These are phyloP conservation scores for Meyerozyma carpophila DNA, from an alignment of 1,139 yeast species.

Conservation along the genomic window DNA sequence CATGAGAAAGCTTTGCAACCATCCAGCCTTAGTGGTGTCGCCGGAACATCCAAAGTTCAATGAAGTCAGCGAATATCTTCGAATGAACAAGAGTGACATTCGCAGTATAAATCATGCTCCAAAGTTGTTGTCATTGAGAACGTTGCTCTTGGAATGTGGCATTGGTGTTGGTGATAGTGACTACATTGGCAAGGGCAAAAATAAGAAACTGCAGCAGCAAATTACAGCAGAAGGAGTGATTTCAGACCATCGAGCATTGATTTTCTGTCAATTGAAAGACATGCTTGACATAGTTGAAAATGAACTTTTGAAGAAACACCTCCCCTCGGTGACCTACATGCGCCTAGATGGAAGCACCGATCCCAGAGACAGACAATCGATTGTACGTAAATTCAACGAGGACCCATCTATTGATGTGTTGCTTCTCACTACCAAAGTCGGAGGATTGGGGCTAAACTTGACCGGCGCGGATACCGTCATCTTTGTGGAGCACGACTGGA, in stretches of 20 bases:
- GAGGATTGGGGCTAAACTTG: conserved; percentile 93
- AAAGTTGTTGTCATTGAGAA: conserved; percentile 77
- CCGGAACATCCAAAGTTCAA: conserved; percentile 79
- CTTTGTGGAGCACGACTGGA: conserved; percentile 99
- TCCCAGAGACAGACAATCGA: conserved; percentile 84
- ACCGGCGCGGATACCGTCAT: conserved; percentile 99
- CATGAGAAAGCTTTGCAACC: conserved; percentile 95
- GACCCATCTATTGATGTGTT: conserved; percentile 96
- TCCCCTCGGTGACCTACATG: conserved; percentile 93
- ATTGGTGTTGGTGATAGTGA: conserved; percentile 66
- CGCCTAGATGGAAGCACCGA: conserved; percentile 94
- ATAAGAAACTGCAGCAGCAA: conserved; percentile 27
- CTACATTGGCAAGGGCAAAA: conserved; percentile 20
- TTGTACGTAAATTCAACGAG: conserved; percentile 87
- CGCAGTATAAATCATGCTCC: conserved; percentile 85
- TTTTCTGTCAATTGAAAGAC: conserved; percentile 94
- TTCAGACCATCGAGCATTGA: conserved; percentile 90
- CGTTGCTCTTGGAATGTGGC: conserved; percentile 85
- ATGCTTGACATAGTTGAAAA: conserved; percentile 96
- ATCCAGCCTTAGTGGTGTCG: conserved; percentile 88
- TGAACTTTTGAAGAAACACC: conserved; percentile 72
- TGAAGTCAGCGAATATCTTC: conserved; percentile 58
- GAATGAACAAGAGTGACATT: conserved; percentile 53
- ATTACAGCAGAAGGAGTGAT: conserved; percentile 66
- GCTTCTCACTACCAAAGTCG: conserved; percentile 91